phyloP scores from a whole-genome alignment of 306 rosid species.

The Ceratonia siliqua region DNA sequence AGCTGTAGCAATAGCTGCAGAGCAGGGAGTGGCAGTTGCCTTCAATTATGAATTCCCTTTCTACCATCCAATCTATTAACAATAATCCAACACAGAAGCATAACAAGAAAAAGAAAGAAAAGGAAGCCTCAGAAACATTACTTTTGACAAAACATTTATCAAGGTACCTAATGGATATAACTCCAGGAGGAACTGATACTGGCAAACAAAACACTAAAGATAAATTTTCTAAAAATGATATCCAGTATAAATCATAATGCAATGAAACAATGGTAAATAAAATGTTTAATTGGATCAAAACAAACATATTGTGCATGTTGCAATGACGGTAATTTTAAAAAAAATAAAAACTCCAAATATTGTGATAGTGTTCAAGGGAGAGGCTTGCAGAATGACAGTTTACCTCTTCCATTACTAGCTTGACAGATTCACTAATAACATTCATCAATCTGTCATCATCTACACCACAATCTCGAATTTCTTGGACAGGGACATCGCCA shows the following conservation, averaged over 20 bases:
- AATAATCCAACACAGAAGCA: neutral
- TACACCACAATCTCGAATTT: constrained; percentile 89
- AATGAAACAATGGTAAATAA: neutral
- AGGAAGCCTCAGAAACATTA: neutral
- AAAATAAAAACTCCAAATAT: neutral
- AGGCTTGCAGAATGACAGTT: constrained; percentile 23
- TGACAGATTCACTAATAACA: constrained; percentile 87
- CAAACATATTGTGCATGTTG: neutral
- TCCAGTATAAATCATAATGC: neutral
- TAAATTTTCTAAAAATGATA: neutral
- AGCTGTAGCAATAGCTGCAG: neutral
- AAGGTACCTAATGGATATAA: neutral
- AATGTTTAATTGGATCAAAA: neutral
- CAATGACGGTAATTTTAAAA: neutral
- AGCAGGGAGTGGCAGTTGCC: neutral
- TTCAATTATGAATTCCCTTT: neutral
- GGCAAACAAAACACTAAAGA: neutral
- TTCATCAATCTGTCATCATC: constrained; percentile 86
- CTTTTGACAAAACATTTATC: neutral
- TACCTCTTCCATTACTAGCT: constrained; percentile 96
- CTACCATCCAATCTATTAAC: neutral
- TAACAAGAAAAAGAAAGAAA: neutral
- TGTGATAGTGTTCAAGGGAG: neutral
- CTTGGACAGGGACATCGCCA: constrained; percentile 96
- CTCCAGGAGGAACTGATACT: neutral